Evolutionary conservation across 1,139 yeast species (phyloP), one percentile per base, ranked within the genome.

Genomic region (Cylindricascospora bacillispora): DNA sequence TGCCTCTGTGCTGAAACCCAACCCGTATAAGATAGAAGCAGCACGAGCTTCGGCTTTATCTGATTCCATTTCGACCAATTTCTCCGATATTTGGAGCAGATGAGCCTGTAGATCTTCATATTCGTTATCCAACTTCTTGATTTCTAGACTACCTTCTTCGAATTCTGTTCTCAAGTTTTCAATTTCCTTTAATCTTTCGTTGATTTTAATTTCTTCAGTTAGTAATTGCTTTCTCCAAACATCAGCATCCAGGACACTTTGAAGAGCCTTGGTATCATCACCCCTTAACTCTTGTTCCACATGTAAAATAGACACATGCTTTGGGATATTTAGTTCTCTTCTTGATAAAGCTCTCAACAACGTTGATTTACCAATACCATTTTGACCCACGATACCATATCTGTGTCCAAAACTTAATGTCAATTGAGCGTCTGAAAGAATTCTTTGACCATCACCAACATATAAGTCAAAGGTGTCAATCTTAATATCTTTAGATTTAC

Each of bases 361-460:
- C 0, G 98, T 89, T 25, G 97, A 86, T 55, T 89, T 89, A 76
- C 99, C 99, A 47, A 92, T 85, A 85, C 99, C 99, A 62, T 89
- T 89, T 54, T 86, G 93, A 58, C 99, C 99, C 27, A 89, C 94
- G 35, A 89, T 64, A 72, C 98, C 99, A 45, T 89, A 89, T 56
- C 98, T 71, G 58, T 83, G 83, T 33, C 98, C 98, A 52, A 78
- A 77, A 21, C 95, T 77, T 43, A 89, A 67, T 1, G 94, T 77
- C 41, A 89, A 67, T 14, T 86, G 70, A 14, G 97, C 81, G 54
- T 86, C 93, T 34, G 92, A 75, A 42, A 89, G 67, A 35, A 89
- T 86, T 60, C 98, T 74, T 59, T 80, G 79, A 37, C 95, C 97
- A 35, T 82, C 93, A 36, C 97, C 97, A 36, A 89, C 95, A 49